Percentiles rank a stretch among this genome's conserved stretches.
Evolutionary conservation across 2,329 filamentous ascomycete genomes (phyloP).

Genomic region (Rhytidhysteron rufulum): DNA sequence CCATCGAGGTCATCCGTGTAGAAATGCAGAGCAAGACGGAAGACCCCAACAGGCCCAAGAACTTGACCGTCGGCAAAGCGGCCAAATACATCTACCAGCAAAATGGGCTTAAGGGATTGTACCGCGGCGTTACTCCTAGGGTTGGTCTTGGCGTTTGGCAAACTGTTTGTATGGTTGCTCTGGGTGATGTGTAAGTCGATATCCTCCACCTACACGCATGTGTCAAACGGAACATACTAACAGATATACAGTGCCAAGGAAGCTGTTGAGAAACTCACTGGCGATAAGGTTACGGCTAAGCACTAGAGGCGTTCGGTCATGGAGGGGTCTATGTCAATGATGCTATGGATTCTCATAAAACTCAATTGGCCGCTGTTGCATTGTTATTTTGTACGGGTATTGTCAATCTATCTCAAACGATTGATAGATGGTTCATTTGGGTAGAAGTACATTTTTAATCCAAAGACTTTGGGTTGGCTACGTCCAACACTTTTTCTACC

Average conservation of each 20-base stretch:
- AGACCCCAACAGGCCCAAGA: constrained; percentile 97
- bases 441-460: too few species aligned
- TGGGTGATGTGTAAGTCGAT: constrained; percentile 86
- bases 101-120: constrained; percentile 88
- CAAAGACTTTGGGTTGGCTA: too few species aligned
- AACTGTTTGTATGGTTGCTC: constrained; percentile 98
- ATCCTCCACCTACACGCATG: constrained; percentile 1
- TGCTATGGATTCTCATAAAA: too few species aligned
- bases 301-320: constrained; percentile 45
- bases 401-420: too few species aligned
- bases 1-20: constrained; percentile 98
- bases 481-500: too few species aligned
- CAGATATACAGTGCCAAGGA: constrained; percentile 56
- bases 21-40: constrained; percentile 99
- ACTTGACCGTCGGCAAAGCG: constrained; percentile 90
- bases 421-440: too few species aligned
- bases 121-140: constrained; percentile 90
- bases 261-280: constrained; percentile 61
- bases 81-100: constrained; percentile 81
- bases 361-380: too few species aligned
- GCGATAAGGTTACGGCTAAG: constrained; percentile 61
- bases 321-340: background rate
- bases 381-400: too few species aligned
- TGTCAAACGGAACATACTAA: constrained; percentile 17
- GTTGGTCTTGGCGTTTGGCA: constrained; percentile 98